Conservation (phyloP, 441 rosid species). For the Erodium chrysanthum region DNA sequence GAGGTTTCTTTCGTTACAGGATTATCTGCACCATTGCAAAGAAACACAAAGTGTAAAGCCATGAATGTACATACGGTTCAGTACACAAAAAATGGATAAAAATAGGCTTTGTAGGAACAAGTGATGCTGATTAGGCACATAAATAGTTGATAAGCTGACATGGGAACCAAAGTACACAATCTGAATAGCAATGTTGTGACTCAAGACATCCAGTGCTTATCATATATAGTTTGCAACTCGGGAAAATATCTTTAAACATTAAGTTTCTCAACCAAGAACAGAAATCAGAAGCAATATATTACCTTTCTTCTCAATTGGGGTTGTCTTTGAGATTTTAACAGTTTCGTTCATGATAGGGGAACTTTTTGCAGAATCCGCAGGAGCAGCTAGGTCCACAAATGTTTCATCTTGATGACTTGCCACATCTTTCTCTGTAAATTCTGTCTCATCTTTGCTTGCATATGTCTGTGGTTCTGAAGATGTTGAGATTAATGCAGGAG, state of each 20-base stretch:
- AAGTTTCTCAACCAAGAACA: neutral
- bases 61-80: neutral
- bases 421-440: constrained; percentile 21
- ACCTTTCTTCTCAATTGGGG: constrained; percentile 26
- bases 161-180: neutral
- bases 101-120: too few species aligned
- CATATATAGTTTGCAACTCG: neutral
- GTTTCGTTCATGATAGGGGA: constrained; percentile 1
- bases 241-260: neutral
- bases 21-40: constrained; percentile 12
- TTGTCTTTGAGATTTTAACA: neutral
- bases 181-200: neutral
- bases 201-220: neutral
- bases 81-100: too few species aligned
- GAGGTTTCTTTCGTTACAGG: neutral
- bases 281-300: neutral
- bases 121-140: neutral
- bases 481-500: constrained; percentile 11
- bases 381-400: constrained; percentile 1
- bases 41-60: neutral
- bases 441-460: constrained; percentile 5
- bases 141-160: neutral
- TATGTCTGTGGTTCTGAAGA: constrained; percentile 14
- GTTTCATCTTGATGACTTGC: constrained; percentile 14
- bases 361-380: constrained; percentile 17